A percentile compares a stretch with the other conserved stretches of the same genome.
phyloP scores from a whole-genome alignment of 257 asterid genomes.

The Leonotis leonurus region DNA sequence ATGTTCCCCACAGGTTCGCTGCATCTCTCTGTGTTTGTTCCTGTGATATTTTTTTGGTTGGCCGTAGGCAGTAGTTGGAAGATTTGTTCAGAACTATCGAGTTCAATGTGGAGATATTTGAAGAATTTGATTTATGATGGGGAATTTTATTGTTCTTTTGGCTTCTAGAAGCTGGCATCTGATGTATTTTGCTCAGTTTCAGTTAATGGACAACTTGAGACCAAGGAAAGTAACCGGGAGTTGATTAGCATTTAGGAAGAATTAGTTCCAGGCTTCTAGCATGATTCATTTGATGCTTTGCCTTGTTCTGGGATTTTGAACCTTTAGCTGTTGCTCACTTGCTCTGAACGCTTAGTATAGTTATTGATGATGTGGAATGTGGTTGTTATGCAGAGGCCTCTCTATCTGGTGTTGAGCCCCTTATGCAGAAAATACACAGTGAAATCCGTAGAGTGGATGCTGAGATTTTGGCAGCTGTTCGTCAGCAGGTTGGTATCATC shows the following conservation, averaged over 20 bases:
- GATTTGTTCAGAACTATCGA: conserved; percentile 3
- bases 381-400: conserved; percentile 72
- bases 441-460: conserved; percentile 87
- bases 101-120: not conserved
- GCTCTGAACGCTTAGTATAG: not conserved
- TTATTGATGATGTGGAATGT: conserved; percentile 17
- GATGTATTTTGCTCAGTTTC: not conserved
- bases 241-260: not conserved
- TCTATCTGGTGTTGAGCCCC: conserved; percentile 90
- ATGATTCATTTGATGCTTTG: not conserved
- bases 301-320: not conserved
- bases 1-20: conserved; percentile 88
- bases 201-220: not conserved
- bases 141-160: not conserved
- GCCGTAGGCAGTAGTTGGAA: conserved; percentile 1
- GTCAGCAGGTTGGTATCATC: conserved; percentile 73
- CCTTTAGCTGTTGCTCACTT: conserved; percentile 7
- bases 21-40: not conserved
- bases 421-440: conserved; percentile 83
- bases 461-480: conserved; percentile 77
- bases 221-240: not conserved
- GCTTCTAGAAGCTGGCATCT: conserved; percentile 9
- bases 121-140: conserved; percentile 1
- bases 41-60: not conserved
- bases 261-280: not conserved